phyloP scores from a whole-genome alignment of 257 asterid genomes.

The Avicennia marina region DNA sequence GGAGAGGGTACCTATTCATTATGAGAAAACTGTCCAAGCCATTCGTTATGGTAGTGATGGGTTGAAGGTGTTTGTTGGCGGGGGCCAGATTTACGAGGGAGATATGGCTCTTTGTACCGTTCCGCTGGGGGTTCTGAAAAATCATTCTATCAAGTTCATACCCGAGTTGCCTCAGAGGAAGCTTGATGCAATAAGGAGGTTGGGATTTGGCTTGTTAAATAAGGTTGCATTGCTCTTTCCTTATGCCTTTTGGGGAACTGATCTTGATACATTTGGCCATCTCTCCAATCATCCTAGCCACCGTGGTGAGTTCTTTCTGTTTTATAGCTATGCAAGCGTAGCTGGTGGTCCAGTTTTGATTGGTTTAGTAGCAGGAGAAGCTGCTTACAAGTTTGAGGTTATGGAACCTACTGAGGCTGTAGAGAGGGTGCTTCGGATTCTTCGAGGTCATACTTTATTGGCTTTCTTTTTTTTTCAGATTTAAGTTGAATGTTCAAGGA shows the following conservation, averaged over 20 bases:
- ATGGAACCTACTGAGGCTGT: slow-evolving; percentile 70
- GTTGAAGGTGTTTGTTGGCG: slow-evolving; percentile 73
- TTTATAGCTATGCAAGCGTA: slow-evolving; percentile 84
- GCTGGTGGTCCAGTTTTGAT: slow-evolving; percentile 93
- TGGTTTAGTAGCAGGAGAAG: slow-evolving; percentile 90
- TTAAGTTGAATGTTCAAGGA: not conserved
- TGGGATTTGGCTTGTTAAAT: slow-evolving; percentile 95
- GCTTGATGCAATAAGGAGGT: slow-evolving; percentile 85
- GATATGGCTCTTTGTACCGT: slow-evolving; percentile 95
- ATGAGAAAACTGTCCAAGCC: slow-evolving; percentile 76
- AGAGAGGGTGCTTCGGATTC: slow-evolving; percentile 79
- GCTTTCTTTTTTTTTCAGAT: slow-evolving; percentile 14
- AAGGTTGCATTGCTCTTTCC: slow-evolving; percentile 96
- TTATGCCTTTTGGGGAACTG: slow-evolving; percentile 87
- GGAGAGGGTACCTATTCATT: slow-evolving; percentile 74
- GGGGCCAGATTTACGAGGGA: slow-evolving; percentile 75
- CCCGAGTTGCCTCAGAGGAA: slow-evolving; percentile 98
- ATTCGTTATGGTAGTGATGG: slow-evolving; percentile 81
- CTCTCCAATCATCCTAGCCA: slow-evolving; percentile 65
- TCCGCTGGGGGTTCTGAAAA: slow-evolving; percentile 89
- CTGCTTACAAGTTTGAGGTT: slow-evolving; percentile 78
- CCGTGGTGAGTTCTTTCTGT: slow-evolving; percentile 87
- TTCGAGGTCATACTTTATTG: slow-evolving; percentile 48
- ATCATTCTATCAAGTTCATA: slow-evolving; percentile 73
- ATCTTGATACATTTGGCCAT: slow-evolving; percentile 96